Percentiles rank a stretch among this genome's conserved stretches.
These are phyloP conservation scores for Saturnispora mendoncae DNA, from an alignment of 805 yeast genomes.

Conservation along the genomic window DNA sequence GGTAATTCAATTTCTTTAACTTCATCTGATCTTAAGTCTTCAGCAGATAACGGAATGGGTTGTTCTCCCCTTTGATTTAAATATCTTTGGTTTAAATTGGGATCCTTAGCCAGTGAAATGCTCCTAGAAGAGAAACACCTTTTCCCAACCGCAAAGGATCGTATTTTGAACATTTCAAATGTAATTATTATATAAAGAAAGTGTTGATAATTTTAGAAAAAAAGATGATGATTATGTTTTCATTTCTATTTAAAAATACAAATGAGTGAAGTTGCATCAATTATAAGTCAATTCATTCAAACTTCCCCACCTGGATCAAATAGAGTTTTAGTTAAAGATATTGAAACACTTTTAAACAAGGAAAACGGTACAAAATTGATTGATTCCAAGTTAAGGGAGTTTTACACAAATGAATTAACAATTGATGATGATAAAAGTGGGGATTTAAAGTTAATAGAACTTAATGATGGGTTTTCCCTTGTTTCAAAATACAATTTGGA, in stretches of 20 bases:
- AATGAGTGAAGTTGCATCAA: conserved; percentile 20
- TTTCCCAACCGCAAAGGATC: background rate
- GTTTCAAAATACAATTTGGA: conserved; percentile 39
- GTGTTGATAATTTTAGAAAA: too few species aligned
- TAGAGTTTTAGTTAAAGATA: conserved; percentile 23
- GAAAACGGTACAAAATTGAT: conserved; percentile 22
- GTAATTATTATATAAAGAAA: background rate
- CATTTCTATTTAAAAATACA: background rate
- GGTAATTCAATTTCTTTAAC: conserved; percentile 14
- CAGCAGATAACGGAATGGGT: conserved; percentile 19
- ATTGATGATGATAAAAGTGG: conserved; percentile 12
- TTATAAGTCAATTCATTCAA: conserved; percentile 29
- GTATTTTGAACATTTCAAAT: background rate
- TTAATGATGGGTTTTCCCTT: conserved; percentile 26
- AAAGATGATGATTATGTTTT: background rate
- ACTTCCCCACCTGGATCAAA: conserved; percentile 56
- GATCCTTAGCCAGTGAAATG: conserved; percentile 5
- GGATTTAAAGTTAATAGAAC: conserved; percentile 27
- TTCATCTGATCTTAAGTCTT: conserved; percentile 13
- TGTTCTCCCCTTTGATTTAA: conserved; percentile 22
- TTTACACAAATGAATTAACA: conserved; percentile 14
- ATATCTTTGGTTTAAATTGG: conserved; percentile 21
- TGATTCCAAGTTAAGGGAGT: conserved; percentile 20
- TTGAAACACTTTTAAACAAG: conserved; percentile 22
- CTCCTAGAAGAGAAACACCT: background rate